phyloP scores from a whole-genome alignment of 257 asterid species.

The Osmanthus fragrans region DNA sequence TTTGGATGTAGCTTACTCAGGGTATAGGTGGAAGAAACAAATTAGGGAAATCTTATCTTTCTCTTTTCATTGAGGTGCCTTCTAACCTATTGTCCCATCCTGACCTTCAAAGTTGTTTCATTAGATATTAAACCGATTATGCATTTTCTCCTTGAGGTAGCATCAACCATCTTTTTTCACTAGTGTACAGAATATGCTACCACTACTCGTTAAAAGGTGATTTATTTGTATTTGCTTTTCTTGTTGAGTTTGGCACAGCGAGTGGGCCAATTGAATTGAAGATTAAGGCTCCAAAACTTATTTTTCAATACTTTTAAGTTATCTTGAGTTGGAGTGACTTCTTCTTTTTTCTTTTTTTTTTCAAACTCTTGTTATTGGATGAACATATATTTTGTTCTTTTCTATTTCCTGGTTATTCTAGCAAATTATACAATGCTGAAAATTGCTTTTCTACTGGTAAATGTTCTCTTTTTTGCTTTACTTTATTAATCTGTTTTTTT shows the following conservation, averaged over 20 bases:
- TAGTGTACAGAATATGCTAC: background rate
- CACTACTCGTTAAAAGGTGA: background rate
- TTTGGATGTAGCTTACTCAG: background rate
- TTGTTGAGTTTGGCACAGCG: background rate
- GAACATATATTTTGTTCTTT: background rate
- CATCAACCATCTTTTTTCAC: background rate
- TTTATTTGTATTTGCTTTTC: background rate
- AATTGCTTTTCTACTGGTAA: background rate
- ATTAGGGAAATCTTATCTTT: background rate
- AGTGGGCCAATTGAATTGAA: background rate
- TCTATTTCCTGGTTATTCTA: background rate
- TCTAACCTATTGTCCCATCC: too few species aligned
- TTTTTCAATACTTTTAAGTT: background rate
- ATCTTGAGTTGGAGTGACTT: background rate
- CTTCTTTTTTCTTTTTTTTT: background rate
- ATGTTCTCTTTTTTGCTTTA: background rate
- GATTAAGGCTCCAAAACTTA: background rate
- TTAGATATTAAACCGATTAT: too few species aligned
- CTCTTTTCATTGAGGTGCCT: too few species aligned
- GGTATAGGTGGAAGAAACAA: background rate
- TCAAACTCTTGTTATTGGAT: background rate
- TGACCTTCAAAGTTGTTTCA: background rate
- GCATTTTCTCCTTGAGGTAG: background rate
- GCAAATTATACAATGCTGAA: slow-evolving; percentile 9
- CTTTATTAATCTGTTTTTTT: too few species aligned